Base-by-base conservation (phyloP, 75 land plant genomes). In the Ceratopteris richardii region DNA sequence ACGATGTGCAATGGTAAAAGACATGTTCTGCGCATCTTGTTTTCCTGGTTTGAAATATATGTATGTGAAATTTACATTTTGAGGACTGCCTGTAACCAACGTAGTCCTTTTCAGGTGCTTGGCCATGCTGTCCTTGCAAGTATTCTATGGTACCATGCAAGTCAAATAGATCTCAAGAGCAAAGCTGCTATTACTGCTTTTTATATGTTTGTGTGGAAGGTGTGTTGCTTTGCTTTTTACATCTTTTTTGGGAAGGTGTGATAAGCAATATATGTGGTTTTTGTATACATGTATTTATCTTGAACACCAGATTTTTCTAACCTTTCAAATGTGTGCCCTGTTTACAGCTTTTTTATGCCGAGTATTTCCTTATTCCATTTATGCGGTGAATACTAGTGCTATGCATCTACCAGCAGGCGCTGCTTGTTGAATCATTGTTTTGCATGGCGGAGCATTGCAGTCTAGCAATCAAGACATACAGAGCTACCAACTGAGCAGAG, bases 181-280 rank as follows among this genome's bases (percentile, higher is more conserved):
- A 86, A 84, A 71, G 70, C 77, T 37, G 79, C 96, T 31, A 77
- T 94, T 43, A 78, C 86, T 44, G 71, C 91, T 28, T 94, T 79
- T 57, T 94, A 94, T 73, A 90, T 94, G 98, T 94, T 94, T 68
- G 82, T 94, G 17, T 94, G 98, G 98, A 81, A 94, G 91, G 98
- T 94, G 69, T 24, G 75, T 40, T 40, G 42, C 13, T 40, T 40
- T 40, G 9, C 42, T 10, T 40, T 40, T 10, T 40, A 14, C 42
- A 9, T 40, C 9, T 14, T 40, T 40, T 40, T 10, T 40, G 14
- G 42, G 42, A 40, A 40, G 42, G 42, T 40, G 14, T 40, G 42
- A 40, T 40, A 40, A 40, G 42, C 42, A 40, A 40, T 14, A 40
- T 40, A 10, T 37, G 57, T 55, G 33, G 57, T 29, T 24, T 14